These are phyloP conservation scores for Triticum dicoccoides DNA, from an alignment of 176 grass and related monocot genomes.

Conservation along the genomic window DNA sequence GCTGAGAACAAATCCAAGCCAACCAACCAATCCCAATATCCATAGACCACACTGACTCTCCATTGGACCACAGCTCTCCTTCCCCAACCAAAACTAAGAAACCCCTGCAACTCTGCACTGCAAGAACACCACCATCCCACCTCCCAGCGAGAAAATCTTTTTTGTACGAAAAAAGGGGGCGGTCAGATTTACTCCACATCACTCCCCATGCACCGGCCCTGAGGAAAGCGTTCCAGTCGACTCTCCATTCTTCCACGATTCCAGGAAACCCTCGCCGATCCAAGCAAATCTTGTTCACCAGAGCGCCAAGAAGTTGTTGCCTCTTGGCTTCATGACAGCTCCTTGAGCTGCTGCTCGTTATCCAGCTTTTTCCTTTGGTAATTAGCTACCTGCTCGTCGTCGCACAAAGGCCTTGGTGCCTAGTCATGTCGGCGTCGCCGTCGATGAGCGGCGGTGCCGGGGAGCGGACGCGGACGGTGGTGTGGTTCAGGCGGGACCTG, in stretches of 20 bases:
- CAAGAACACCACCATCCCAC: slow-evolving; percentile 29
- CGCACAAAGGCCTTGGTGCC: slow-evolving; percentile 7
- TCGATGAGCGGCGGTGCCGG: slow-evolving; percentile 49
- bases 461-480: slow-evolving; percentile 48
- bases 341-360: slow-evolving; percentile 18
- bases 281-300: background rate
- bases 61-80: slow-evolving; percentile 36
- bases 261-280: slow-evolving; percentile 5
- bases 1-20: slow-evolving; percentile 45
- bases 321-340: background rate
- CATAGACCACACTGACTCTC: slow-evolving; percentile 27
- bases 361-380: slow-evolving; percentile 17
- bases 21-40: slow-evolving; percentile 51
- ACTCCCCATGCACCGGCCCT: slow-evolving; percentile 14
- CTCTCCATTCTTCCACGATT: slow-evolving; percentile 35
- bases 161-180: background rate
- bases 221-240: slow-evolving; percentile 20
- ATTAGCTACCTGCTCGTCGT: background rate
- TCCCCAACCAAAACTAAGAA: slow-evolving; percentile 13
- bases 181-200: slow-evolving; percentile 22
- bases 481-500: slow-evolving; percentile 92
- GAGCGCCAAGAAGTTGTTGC: background rate
- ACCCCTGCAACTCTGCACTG: slow-evolving; percentile 21
- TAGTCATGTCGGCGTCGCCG: slow-evolving; percentile 38
- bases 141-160: background rate